These are phyloP conservation scores for Pseudozyma sp. DNA, from an alignment of 1,284 basidiomycete species.

Conservation along the genomic window DNA sequence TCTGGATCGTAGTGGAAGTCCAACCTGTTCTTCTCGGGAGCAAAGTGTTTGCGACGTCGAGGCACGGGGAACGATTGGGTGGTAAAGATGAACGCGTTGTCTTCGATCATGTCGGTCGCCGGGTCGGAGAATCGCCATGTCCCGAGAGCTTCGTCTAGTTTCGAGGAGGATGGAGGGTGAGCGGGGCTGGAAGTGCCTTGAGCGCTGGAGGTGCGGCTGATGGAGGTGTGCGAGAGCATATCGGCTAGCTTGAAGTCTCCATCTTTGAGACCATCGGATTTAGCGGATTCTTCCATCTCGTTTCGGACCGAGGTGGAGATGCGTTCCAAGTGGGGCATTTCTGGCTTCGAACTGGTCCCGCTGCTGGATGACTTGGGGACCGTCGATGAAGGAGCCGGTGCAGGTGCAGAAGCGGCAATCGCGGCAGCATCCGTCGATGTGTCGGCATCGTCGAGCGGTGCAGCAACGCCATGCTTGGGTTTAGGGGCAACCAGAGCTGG, in stretches of 20 bases:
- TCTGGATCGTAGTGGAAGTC: conserved; percentile 68
- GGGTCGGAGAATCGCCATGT: conserved; percentile 70
- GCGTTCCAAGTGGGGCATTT: conserved; percentile 49
- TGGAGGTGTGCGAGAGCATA: conserved; percentile 45
- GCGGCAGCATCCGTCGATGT: conserved; percentile 3
- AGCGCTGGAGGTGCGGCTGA: conserved; percentile 17
- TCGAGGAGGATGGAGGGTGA: conserved; percentile 4
- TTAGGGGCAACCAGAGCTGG: conserved; percentile 32
- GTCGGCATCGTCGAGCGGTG: conserved; percentile 32
- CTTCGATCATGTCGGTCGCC: conserved; percentile 69
- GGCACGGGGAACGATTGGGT: conserved; percentile 66
- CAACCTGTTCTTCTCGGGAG: conserved; percentile 61
- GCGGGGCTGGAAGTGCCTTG: conserved; percentile 9
- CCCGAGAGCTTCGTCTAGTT: conserved; percentile 66
- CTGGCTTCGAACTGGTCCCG: conserved; percentile 16
- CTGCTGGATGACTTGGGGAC: conserved; percentile 5
- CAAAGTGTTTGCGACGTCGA: conserved; percentile 69
- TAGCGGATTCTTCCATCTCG: conserved; percentile 59
- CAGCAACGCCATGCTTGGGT: conserved; percentile 37
- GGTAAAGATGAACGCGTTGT: conserved; percentile 70
- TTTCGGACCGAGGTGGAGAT: conserved; percentile 52
- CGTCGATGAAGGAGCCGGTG: conserved; percentile 22
- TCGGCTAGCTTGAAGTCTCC: conserved; percentile 64
- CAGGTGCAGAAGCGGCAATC: conserved; percentile 10
- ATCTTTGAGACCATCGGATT: conserved; percentile 57